Evolutionary conservation across 768 basidiomycete genomes (phyloP).

Genomic region (Macrolepiota albuminosa): DNA sequence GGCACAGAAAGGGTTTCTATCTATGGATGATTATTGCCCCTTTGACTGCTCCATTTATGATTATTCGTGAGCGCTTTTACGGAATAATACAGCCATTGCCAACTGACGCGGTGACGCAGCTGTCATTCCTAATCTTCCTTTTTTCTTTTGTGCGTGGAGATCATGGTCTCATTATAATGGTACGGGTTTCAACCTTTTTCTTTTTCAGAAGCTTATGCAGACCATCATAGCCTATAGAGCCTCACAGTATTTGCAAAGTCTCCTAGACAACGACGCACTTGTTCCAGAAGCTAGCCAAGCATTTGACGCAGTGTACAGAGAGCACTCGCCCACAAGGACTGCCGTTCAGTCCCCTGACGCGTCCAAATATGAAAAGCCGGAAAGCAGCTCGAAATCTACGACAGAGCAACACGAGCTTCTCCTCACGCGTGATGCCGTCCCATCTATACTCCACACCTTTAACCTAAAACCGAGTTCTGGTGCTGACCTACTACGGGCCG

Average conservation of each 20-base stretch:
- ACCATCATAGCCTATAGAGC: constrained; percentile 58
- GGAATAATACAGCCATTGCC: not conserved
- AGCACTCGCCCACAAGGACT: constrained; percentile 13
- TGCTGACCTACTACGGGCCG: constrained; percentile 55
- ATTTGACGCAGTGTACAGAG: constrained; percentile 55
- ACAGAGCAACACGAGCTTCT: constrained; percentile 30
- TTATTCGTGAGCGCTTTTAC: constrained; percentile 57
- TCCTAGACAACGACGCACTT: constrained; percentile 53
- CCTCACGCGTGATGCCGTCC: constrained; percentile 50
- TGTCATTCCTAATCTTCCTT: constrained; percentile 76
- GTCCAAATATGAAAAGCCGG: not conserved
- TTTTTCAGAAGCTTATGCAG: not conserved
- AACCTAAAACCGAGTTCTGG: constrained; percentile 38
- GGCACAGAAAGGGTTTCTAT: constrained; percentile 61
- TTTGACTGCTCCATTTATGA: constrained; percentile 68
- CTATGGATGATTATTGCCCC: constrained; percentile 65
- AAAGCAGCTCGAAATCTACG: constrained; percentile 4
- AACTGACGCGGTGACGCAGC: constrained; percentile 34
- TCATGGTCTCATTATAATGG: constrained; percentile 84
- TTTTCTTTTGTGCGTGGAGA: constrained; percentile 83
- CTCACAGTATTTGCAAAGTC: constrained; percentile 59
- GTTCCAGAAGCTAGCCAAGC: constrained; percentile 47
- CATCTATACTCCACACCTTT: constrained; percentile 42
- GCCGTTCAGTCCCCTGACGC: not conserved
- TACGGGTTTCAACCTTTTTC: constrained; percentile 18